Evolutionary conservation across 2,329 filamentous ascomycete species (phyloP), one percentile per base, ranked within the genome.

Genomic region (Fusarium piperis): DNA sequence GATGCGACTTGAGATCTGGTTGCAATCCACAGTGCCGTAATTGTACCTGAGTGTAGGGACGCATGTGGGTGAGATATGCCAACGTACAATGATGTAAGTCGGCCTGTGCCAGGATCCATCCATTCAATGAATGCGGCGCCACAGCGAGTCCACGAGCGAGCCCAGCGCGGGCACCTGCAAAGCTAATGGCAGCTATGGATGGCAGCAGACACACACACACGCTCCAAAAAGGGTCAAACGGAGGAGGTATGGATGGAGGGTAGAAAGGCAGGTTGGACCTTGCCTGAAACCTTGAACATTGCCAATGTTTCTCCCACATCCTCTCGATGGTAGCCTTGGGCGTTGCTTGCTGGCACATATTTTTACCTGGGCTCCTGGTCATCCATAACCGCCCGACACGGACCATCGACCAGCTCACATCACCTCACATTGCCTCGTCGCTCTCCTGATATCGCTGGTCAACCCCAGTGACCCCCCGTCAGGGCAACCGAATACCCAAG

Each of bases 31-130:
- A 64, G 55, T 32, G 68, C 51, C 38, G 55, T 20, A 6, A 26
- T 58, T 51, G 69, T 70, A 59, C 70, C 70, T 72, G 70, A 61
- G 41, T 23, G 48, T 44, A 57, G 55, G 65, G 52, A 57, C 53
- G 41, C 38, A 65, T 71, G 68, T 62, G 62, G 66, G 67, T 69
- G 51, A 51, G 55, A 59, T 59, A 12, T 57, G 46, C 38, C 41
- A 63, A 52, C 39, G 74, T 72, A 68, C 70, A 76, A 76, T 76
- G 74, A 76, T 76, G 74, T 75, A 76, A 75, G 74, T 75, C 58
- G 55, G 62, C 48, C 65, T 59, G 63, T 65, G 62, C 68, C 67
- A 67, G 57, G 68, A 59, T 61, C 66, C 38, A 62, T 67, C 52
- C 67, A 67, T 23, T 55, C 18, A 23, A 55, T 36, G 32, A 8